These are phyloP conservation scores for Wallacemonas collosoma DNA, from an alignment of 208 protist genomes.

Conservation along the genomic window DNA sequence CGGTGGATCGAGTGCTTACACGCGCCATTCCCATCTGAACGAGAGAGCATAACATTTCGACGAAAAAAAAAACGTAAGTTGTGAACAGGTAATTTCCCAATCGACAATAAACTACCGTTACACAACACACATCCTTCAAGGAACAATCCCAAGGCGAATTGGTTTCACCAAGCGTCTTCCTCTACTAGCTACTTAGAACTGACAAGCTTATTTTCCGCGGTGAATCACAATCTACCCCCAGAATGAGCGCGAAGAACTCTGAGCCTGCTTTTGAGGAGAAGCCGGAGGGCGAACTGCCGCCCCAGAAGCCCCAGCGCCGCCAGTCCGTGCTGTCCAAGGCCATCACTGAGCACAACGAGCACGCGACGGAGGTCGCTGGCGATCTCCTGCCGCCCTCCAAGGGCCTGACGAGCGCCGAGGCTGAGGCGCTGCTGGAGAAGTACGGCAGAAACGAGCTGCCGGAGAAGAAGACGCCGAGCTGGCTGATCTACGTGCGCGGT, in stretches of 20 bases:
- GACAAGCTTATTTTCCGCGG: too few species aligned
- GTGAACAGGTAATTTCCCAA: too few species aligned
- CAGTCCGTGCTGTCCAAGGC: slow-evolving; percentile 82
- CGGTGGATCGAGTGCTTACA: too few species aligned
- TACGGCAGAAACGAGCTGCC: slow-evolving; percentile 79
- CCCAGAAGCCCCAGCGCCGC: slow-evolving; percentile 61
- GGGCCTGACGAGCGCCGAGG: slow-evolving; percentile 68
- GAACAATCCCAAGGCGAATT: too few species aligned
- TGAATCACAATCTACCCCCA: slow-evolving; percentile 2
- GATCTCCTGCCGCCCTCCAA: slow-evolving; percentile 57
- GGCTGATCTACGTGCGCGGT: slow-evolving; percentile 77
- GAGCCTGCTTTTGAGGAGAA: slow-evolving; percentile 35
- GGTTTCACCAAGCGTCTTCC: too few species aligned
- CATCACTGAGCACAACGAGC: slow-evolving; percentile 62
- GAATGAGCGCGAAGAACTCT: slow-evolving; percentile 34
- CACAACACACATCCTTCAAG: too few species aligned
- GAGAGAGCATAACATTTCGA: too few species aligned
- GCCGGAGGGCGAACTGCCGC: slow-evolving; percentile 39
- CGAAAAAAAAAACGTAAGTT: too few species aligned
- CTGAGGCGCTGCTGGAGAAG: slow-evolving; percentile 59
- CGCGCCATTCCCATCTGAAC: too few species aligned
- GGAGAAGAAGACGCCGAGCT: slow-evolving; percentile 76
- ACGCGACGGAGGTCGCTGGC: slow-evolving; percentile 21
- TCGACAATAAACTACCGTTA: too few species aligned
- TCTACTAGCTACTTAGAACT: too few species aligned